Evolutionary conservation across 441 rosid genomes (phyloP).

Genomic region (Daphne laureola): DNA sequence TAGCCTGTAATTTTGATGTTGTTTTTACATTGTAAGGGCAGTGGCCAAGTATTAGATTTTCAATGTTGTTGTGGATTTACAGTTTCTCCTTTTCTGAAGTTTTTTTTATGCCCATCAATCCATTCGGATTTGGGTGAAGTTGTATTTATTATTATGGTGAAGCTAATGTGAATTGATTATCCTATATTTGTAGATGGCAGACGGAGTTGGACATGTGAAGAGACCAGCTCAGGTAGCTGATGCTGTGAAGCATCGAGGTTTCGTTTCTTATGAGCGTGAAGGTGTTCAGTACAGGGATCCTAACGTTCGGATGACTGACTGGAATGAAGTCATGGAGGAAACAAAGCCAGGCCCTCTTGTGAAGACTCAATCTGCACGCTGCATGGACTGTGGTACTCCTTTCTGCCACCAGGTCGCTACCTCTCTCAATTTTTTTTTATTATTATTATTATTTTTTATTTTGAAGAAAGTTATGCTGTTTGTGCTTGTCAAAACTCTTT

Average conservation of each 20-base stretch:
- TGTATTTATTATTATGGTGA: neutral
- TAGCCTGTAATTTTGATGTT: too few species aligned
- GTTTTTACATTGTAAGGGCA: too few species aligned
- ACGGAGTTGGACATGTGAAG: conserved; percentile 29
- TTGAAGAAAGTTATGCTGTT: neutral
- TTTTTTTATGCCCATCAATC: neutral
- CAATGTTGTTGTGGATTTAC: too few species aligned
- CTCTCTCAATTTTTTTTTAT: too few species aligned
- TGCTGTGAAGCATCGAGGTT: conserved; percentile 87
- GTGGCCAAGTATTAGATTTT: too few species aligned
- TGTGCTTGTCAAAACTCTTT: neutral
- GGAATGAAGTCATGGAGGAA: conserved; percentile 93
- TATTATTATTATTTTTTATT: neutral
- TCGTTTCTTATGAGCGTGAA: conserved; percentile 89
- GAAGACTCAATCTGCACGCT: conserved; percentile 96
- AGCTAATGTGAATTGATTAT: conserved; percentile 6
- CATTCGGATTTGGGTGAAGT: too few species aligned
- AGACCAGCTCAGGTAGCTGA: conserved; percentile 62
- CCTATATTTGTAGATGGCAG: conserved; percentile 29
- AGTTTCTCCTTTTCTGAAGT: neutral
- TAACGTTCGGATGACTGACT: conserved; percentile 73
- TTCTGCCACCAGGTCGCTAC: conserved; percentile 89
- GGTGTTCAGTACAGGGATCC: conserved; percentile 94
- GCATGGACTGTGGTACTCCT: conserved; percentile 99
- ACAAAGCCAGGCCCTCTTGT: conserved; percentile 80